Evolutionary conservation across 345 rosid genomes (phyloP), one percentile per base, ranked within the genome.

Genomic region (Citrus mangshanensis): DNA sequence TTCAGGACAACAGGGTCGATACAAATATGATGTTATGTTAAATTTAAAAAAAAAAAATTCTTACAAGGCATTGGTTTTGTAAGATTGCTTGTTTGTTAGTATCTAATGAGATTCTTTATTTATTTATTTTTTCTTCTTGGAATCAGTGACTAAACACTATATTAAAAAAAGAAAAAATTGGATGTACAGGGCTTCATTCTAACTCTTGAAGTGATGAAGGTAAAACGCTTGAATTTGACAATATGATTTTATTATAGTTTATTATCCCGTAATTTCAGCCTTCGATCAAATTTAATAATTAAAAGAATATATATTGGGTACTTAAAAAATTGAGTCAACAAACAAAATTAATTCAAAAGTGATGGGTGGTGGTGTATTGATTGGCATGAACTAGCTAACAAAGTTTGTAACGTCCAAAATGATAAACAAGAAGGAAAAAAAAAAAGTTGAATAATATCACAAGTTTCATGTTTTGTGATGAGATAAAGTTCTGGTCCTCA

Each of bases 401-500:
- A 16, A 65, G 35, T 7, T 19, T 18, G 69, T 65, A 65, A 65
- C 14, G 69, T 32, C 42, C 37, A 5, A 30, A 34, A 34, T 34
- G 12, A 65, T 34, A 65, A 65, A 6, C 10, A 68, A 21, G 35
- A 6, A 37, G 14, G 37, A 6, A 35, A 37, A 9, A 42, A 30
- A 42, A 42, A 14, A 69, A 24, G 27, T 46, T 28, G 34, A 27
- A 21, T 51, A 51, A 73, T 59, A 56, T 34, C 76, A 73, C 66
- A 73, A 34, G 76, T 58, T 32, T 35, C 66, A 58, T 73, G 66
- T 34, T 54, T 73, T 34, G 75, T 30, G 64, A 35, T 28, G 27
- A 60, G 40, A 51, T 51, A 54, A 73, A 35, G 32, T 5, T 34
- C 27, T 35, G 76, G 76, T 58, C 76, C 76, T 49, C n/a, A 58